Percentiles rank a stretch among this genome's conserved stretches.
phyloP scores from a whole-genome alignment of 2,329 filamentous ascomycete genomes.

The Diaporthe humulicola region DNA sequence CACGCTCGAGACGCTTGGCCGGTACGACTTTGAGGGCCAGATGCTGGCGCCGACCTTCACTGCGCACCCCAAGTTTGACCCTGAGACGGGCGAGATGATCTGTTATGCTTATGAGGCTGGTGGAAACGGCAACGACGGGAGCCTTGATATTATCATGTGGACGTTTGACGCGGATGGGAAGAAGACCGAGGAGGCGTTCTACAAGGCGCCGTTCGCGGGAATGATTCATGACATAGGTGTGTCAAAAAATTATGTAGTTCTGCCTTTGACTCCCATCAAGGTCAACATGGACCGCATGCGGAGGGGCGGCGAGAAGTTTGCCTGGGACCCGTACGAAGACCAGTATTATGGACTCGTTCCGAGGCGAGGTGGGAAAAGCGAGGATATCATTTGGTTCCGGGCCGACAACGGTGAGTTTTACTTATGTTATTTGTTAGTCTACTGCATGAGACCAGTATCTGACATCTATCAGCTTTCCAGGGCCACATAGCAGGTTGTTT shows the following conservation, averaged over 20 bases:
- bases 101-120: conserved; percentile 65
- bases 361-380: conserved; percentile 60
- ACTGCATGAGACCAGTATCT: background rate
- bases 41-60: conserved; percentile 61
- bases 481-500: conserved; percentile 63
- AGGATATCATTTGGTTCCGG: conserved; percentile 66
- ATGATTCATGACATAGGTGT: conserved; percentile 66
- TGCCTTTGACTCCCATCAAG: conserved; percentile 63
- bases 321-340: conserved; percentile 66
- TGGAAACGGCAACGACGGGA: conserved; percentile 57
- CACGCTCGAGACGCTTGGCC: conserved; percentile 62
- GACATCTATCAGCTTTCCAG: conserved; percentile 53
- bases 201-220: conserved; percentile 64
- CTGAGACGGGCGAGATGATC: conserved; percentile 64
- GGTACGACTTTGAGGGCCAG: conserved; percentile 66
- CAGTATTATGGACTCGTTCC: conserved; percentile 69
- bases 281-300: conserved; percentile 58
- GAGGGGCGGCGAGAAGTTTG: conserved; percentile 63
- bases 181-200: conserved; percentile 62
- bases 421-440: background rate
- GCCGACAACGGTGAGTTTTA: conserved; percentile 61
- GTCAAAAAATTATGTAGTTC: conserved; percentile 61
- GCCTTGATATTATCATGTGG: conserved; percentile 59
- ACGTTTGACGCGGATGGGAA: conserved; percentile 57
- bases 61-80: conserved; percentile 66